Conservation (phyloP, 352 stramenopile species). For the Phytopythium delawarense region DNA sequence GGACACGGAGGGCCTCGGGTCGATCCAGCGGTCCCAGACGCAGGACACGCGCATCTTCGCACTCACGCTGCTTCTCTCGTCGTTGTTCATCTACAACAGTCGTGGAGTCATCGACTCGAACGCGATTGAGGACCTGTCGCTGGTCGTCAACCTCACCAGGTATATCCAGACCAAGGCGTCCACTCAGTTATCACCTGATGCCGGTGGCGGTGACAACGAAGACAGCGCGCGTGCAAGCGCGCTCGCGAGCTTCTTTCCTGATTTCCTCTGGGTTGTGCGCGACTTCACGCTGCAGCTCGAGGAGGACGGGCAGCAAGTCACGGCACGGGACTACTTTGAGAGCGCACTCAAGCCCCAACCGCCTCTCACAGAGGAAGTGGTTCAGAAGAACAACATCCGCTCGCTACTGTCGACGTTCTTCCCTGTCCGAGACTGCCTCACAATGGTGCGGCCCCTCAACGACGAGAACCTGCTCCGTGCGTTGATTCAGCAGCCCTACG, state of each 20-base stretch:
- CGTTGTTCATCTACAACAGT: constrained; percentile 79
- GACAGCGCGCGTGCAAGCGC: constrained; percentile 17
- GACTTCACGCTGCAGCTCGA: constrained; percentile 73
- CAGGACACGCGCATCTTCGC: constrained; percentile 76
- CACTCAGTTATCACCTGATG: neutral
- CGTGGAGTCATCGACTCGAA: constrained; percentile 70
- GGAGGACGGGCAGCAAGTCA: constrained; percentile 51
- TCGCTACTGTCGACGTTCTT: constrained; percentile 63
- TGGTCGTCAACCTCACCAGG: constrained; percentile 77
- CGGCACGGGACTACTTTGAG: constrained; percentile 68
- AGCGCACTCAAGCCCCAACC: constrained; percentile 60
- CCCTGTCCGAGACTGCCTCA: constrained; percentile 68
- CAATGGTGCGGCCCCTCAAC: constrained; percentile 69
- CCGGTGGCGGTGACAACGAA: constrained; percentile 2
- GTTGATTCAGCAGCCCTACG: constrained; percentile 48
- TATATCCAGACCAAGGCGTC: constrained; percentile 54
- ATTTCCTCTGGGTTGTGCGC: constrained; percentile 76
- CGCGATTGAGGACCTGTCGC: constrained; percentile 70
- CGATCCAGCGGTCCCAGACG: constrained; percentile 54
- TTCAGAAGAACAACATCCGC: constrained; percentile 64
- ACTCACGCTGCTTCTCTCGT: constrained; percentile 58
- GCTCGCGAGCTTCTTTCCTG: constrained; percentile 56
- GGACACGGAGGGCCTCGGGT: constrained; percentile 75
- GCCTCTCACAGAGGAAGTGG: constrained; percentile 35
- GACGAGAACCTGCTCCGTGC: constrained; percentile 57